Percentiles rank a stretch among this genome's conserved stretches.
Conservation (phyloP, 768 basidiomycete species). For the Macrolepiota fuliginosa region DNA sequence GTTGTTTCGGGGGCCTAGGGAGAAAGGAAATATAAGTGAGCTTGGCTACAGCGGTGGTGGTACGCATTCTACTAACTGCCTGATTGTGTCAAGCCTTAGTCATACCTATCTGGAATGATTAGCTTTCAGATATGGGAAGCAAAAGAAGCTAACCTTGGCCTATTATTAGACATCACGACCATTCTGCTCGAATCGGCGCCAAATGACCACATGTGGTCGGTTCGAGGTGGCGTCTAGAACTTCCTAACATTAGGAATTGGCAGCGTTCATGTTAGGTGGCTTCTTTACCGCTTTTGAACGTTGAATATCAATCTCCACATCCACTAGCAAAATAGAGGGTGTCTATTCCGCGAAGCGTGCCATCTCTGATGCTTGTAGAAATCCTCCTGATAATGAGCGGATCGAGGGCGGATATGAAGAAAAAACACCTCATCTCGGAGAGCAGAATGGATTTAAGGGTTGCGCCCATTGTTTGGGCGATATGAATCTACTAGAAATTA, state of each 20-base stretch:
- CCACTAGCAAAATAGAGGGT: background rate
- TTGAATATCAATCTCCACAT: background rate
- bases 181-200: background rate
- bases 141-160: background rate
- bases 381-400: background rate
- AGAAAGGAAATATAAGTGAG: background rate
- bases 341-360: conserved; percentile 8
- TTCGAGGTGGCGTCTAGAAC: background rate
- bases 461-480: conserved; percentile 3
- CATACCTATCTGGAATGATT: background rate
- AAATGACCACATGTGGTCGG: background rate
- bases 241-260: conserved; percentile 7
- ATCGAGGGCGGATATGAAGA: conserved; percentile 4
- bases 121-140: conserved; percentile 4
- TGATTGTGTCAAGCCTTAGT: background rate
- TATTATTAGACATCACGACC: conserved; percentile 3
- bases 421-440: background rate
- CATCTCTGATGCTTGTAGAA: background rate
- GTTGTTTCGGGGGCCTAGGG: background rate
- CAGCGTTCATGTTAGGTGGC: background rate
- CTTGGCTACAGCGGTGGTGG: background rate
- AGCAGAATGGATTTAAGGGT: background rate
- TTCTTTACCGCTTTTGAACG: conserved; percentile 1
- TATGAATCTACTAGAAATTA: background rate
- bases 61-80: background rate